Evolutionary conservation across 306 rosid species (phyloP), one percentile per base, ranked within the genome.

Genomic region (Aeschynomene evenia): DNA sequence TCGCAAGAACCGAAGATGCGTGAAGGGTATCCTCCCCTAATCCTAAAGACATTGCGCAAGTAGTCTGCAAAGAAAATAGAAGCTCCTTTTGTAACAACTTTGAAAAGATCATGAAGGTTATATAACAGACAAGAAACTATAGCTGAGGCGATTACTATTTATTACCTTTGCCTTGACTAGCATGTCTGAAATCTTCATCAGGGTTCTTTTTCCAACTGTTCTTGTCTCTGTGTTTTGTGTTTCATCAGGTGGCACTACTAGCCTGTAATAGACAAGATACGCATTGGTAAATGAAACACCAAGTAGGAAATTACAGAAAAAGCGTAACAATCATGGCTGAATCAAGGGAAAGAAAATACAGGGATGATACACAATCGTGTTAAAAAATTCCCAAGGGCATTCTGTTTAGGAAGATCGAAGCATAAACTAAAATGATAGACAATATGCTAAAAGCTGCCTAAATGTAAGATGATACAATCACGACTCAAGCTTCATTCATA

Each of bases 1-100:
- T 94, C 85, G 85, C 97, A 56, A 94, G 81, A 63, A 88, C 88
- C 39, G 97, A 89, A 22, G 99, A 94, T 64, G 99, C 91, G 68
- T 80, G 78, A 13, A 94, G 88, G 40, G 99, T 84, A 78, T 91
- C 92, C 82, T 94, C 99, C 73, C 99, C 99, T 57, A 89, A 66
- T 63, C 99, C 97, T 15, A 94, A 75, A 50, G 90, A 78, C 42
- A 88, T 70, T 55, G 91, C 93, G 69, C 85, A 90, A 14, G 89
- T 81, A 63, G 76, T 62, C 98, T 90, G 87, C 85, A 87, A 75
- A 40, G 61, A n/a, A 34, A 18, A 81, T 21, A 63, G 49, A 73
- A 66, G 43, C 49, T 72, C 55, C 6, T 9, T 24, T 33, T 19
- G 31, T 77, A 49, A 70, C 45, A 49, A 70, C 45, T 46, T 16